Conservation (phyloP, 2,329 filamentous ascomycete species). For the Aspergillus texensis region DNA sequence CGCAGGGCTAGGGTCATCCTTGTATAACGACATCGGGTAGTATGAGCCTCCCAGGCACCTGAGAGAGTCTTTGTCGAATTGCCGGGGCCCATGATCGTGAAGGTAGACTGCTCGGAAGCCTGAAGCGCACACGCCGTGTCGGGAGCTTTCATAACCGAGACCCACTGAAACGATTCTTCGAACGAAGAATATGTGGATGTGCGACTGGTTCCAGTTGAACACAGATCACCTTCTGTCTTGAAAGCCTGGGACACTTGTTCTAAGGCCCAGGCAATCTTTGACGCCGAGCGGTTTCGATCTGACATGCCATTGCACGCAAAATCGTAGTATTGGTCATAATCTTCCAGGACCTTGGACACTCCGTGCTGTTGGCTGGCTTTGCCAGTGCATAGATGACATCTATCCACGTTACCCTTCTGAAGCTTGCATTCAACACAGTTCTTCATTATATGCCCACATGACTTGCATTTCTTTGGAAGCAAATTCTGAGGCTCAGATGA, state of each 20-base stretch:
- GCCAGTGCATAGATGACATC: slow-evolving; percentile 3
- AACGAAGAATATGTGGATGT: neutral
- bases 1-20: neutral
- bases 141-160: neutral
- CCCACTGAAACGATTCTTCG: neutral
- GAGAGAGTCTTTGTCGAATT: no score
- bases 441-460: neutral
- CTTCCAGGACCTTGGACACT: neutral
- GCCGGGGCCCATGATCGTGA: neutral
- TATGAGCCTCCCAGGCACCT: neutral
- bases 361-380: neutral
- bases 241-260: neutral
- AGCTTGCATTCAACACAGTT: neutral
- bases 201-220: no score
- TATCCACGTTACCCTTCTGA: neutral
- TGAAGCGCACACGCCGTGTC: neutral
- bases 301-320: slow-evolving; percentile 2
- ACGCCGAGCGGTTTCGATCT: neutral
- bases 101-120: neutral
- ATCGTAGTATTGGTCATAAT: slow-evolving; percentile 3
- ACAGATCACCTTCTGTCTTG: neutral
- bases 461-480: neutral
- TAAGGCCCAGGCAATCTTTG: neutral
- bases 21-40: neutral
- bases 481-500: neutral